Conservation (phyloP, 768 basidiomycete species). For the Lactarius indigo region DNA sequence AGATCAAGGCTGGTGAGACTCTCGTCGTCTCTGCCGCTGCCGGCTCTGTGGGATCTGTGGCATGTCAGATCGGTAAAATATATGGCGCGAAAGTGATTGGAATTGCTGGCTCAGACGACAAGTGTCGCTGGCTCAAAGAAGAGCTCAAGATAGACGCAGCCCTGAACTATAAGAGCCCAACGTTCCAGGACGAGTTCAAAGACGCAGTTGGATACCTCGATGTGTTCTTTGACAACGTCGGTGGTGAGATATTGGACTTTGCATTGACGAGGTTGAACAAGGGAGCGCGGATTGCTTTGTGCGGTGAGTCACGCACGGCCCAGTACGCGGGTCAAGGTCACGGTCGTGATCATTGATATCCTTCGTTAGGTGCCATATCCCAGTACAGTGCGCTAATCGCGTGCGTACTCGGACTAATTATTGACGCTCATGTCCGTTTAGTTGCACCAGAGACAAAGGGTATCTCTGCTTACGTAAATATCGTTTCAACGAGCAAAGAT, state of each 20-base stretch:
- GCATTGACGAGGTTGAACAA: slow-evolving; percentile 70
- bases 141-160: slow-evolving; percentile 81
- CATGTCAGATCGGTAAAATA: slow-evolving; percentile 79
- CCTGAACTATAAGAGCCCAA: slow-evolving; percentile 81
- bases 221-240: slow-evolving; percentile 82
- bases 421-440: slow-evolving; percentile 29
- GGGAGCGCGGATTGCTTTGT: slow-evolving; percentile 73
- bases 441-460: slow-evolving; percentile 61
- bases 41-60: slow-evolving; percentile 81
- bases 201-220: slow-evolving; percentile 69
- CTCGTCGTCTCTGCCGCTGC: slow-evolving; percentile 89
- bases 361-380: slow-evolving; percentile 71
- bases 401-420: neutral
- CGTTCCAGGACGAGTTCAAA: slow-evolving; percentile 72
- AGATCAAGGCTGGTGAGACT: slow-evolving; percentile 79
- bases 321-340: neutral
- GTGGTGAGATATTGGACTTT: slow-evolving; percentile 78
- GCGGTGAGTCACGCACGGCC: slow-evolving; percentile 52
- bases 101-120: slow-evolving; percentile 81
- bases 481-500: slow-evolving; percentile 73
- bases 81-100: slow-evolving; percentile 80
- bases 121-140: slow-evolving; percentile 80
- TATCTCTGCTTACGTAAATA: slow-evolving; percentile 57
- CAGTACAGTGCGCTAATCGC: slow-evolving; percentile 58
- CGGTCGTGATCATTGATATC: neutral